These are phyloP conservation scores for Actinomortierella wolfii DNA, from an alignment of 371 early-diverging fungal genomes.

Conservation along the genomic window DNA sequence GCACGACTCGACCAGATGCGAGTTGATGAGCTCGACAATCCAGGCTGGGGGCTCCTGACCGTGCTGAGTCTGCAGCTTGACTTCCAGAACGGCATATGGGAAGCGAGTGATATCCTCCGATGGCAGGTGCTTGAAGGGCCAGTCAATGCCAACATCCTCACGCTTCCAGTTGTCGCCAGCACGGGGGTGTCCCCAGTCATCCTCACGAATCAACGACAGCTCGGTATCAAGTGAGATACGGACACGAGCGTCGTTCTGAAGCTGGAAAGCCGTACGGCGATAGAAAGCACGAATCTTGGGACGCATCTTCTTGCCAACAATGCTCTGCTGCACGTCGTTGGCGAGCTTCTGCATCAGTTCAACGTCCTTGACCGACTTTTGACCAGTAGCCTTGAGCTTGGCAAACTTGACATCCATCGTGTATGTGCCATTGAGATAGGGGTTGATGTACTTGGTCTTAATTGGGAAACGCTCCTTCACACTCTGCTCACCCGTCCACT, in stretches of 20 bases:
- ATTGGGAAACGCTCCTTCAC: constrained; percentile 97
- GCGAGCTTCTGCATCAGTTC: constrained; percentile 82
- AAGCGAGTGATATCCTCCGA: constrained; percentile 86
- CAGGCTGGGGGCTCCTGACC: constrained; percentile 90
- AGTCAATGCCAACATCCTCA: constrained; percentile 82
- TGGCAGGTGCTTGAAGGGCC: constrained; percentile 85
- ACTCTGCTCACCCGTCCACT: constrained; percentile 97
- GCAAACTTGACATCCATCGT: constrained; percentile 79
- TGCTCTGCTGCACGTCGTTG: constrained; percentile 82
- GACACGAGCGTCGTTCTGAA: constrained; percentile 93
- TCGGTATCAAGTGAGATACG: constrained; percentile 98
- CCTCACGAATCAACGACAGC: constrained; percentile 96
- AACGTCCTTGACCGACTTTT: constrained; percentile 83
- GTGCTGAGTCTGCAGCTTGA: constrained; percentile 89
- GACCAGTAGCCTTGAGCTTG: constrained; percentile 85
- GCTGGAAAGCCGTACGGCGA: constrained; percentile 98
- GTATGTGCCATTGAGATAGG: constrained; percentile 83
- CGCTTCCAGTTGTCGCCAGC: constrained; percentile 90
- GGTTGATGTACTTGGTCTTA: constrained; percentile 94
- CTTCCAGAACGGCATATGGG: constrained; percentile 98
- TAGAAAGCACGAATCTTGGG: constrained; percentile 92
- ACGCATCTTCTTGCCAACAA: constrained; percentile 76
- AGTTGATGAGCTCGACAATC: constrained; percentile 88
- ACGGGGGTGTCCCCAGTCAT: constrained; percentile 71
- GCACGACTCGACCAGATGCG: constrained; percentile 94